Evolutionary conservation across 306 rosid species (phyloP).

Genomic region (Begonia masoniana): DNA sequence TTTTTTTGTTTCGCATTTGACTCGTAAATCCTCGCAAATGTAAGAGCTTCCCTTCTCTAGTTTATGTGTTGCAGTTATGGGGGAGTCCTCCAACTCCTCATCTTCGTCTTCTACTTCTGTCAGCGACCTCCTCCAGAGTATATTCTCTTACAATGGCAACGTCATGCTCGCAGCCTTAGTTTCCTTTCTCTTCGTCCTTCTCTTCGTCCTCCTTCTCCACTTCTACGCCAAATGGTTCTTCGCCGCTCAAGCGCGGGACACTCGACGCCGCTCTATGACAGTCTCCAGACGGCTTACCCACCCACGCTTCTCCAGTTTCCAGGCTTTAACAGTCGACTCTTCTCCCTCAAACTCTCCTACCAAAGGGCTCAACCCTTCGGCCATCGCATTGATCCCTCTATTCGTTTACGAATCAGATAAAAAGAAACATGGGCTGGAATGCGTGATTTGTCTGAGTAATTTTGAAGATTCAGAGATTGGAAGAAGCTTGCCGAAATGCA

Average conservation of each 20-base stretch:
- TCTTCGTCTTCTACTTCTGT: conserved; percentile 18
- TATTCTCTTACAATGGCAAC: conserved; percentile 67
- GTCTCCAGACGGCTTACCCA: conserved; percentile 52
- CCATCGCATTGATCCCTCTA: conserved; percentile 46
- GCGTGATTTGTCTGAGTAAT: conserved; percentile 65
- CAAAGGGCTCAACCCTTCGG: conserved; percentile 54
- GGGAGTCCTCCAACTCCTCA: too few relatives aligned
- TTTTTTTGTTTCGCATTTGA: conserved; percentile 7
- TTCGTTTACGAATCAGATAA: conserved; percentile 30
- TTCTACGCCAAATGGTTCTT: conserved; percentile 81
- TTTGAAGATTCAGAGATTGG: conserved; percentile 60
- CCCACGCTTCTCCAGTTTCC: conserved; percentile 39
- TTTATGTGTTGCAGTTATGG: too few relatives aligned
- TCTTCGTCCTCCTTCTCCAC: conserved; percentile 88
- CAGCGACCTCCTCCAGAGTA: conserved; percentile 25
- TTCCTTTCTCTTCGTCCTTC: conserved; percentile 63
- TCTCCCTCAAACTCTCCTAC: conserved; percentile 17
- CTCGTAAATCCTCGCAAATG: too few relatives aligned
- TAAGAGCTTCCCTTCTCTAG: too few relatives aligned
- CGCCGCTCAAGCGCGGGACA: conserved; percentile 35
- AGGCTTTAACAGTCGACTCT: conserved; percentile 27
- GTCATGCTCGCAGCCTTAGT: conserved; percentile 76
- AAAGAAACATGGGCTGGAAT: conserved; percentile 23
- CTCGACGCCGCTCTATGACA: conserved; percentile 31
- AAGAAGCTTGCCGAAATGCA: conserved; percentile 52